Evolutionary conservation across 2,329 filamentous ascomycete genomes (phyloP).

Genomic region (Colletotrichum truncatum): DNA sequence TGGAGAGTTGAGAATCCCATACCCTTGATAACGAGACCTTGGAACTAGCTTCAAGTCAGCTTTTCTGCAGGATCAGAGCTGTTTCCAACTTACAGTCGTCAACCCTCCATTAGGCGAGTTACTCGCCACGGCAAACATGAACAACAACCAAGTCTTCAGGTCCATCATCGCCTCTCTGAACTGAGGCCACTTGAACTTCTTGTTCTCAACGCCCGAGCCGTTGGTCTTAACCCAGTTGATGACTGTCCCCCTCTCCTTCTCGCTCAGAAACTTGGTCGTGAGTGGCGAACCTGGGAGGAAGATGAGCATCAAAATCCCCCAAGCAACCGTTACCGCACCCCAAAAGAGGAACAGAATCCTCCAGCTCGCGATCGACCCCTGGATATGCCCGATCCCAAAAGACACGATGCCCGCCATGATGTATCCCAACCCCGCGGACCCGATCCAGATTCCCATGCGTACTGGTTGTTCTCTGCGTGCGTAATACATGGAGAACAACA

Average conservation of each 20-base stretch:
- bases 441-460: constrained; percentile 72
- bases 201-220: constrained; percentile 79
- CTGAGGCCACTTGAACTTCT: constrained; percentile 75
- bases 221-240: constrained; percentile 78
- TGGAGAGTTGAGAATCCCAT: constrained; percentile 67
- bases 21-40: constrained; percentile 71
- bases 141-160: constrained; percentile 66
- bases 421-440: constrained; percentile 66
- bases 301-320: constrained; percentile 66
- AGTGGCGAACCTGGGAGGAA: constrained; percentile 66
- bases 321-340: constrained; percentile 67
- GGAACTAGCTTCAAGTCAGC: constrained; percentile 66
- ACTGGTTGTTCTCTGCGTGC: constrained; percentile 65
- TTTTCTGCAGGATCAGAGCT: fast-evolving
- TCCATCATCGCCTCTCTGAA: constrained; percentile 60
- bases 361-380: constrained; percentile 43
- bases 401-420: constrained; percentile 65
- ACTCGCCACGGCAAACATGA: constrained; percentile 67
- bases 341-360: constrained; percentile 68
- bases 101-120: constrained; percentile 64
- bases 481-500: constrained; percentile 59
- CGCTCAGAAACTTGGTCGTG: constrained; percentile 60
- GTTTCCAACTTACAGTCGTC: neutral
- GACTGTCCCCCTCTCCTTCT: constrained; percentile 72
- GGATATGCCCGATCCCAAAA: constrained; percentile 65